A percentile compares a stretch with the other conserved stretches of the same genome.
These are phyloP conservation scores for Fusarium haematococcum DNA, from an alignment of 2,329 filamentous ascomycete species.

Conservation along the genomic window DNA sequence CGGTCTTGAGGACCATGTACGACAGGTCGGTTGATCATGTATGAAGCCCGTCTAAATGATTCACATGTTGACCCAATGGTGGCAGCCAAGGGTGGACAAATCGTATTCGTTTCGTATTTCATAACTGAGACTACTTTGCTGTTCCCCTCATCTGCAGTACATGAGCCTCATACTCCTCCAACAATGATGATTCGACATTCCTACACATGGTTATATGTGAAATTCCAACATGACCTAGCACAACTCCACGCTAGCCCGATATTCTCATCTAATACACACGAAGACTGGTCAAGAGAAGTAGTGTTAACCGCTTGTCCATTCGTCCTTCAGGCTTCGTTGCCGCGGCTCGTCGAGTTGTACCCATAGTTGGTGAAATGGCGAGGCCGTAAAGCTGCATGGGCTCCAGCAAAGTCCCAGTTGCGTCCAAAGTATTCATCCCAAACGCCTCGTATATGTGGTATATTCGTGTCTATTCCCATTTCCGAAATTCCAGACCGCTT, in stretches of 20 bases:
- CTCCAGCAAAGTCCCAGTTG: slow-evolving; percentile 1
- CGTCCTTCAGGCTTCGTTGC: neutral
- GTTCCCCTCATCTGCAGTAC: neutral
- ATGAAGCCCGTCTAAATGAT: neutral
- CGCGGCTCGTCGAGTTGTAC: neutral
- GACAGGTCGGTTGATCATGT: too few species aligned
- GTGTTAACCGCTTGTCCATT: neutral
- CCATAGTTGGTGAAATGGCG: neutral
- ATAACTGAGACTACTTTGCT: slow-evolving; percentile 15
- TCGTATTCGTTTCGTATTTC: slow-evolving; percentile 13
- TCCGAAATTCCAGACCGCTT: slow-evolving; percentile 8
- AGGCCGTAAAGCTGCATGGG: neutral
- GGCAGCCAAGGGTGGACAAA: neutral
- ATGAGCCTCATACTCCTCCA: neutral
- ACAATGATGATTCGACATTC: neutral
- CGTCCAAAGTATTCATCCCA: slow-evolving; percentile 16
- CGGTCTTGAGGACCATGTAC: too few species aligned
- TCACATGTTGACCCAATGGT: neutral
- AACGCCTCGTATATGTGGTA: slow-evolving; percentile 47
- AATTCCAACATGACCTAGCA: neutral
- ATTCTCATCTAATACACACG: neutral
- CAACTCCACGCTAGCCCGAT: neutral
- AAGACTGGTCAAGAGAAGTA: slow-evolving; percentile 2
- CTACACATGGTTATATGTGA: neutral
- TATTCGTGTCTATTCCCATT: slow-evolving; percentile 43